Percentiles rank a stretch among this genome's conserved stretches.
These are phyloP conservation scores for Monilinia fructigena DNA, from an alignment of 2,329 filamentous ascomycete genomes.

Conservation along the genomic window DNA sequence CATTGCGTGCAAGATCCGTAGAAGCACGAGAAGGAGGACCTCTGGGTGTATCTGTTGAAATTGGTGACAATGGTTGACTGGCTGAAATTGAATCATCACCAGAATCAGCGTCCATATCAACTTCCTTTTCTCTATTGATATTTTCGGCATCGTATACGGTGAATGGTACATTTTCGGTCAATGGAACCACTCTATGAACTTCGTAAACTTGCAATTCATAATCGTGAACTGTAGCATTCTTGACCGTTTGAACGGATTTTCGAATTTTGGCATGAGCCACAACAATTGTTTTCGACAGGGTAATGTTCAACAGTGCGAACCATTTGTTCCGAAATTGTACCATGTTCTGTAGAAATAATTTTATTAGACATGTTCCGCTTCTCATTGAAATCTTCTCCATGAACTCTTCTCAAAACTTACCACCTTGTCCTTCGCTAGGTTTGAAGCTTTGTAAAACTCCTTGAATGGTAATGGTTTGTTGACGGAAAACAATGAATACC, in stretches of 20 bases:
- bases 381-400: background rate
- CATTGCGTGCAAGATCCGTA: conserved; percentile 21
- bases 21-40: conserved; percentile 20
- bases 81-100: conserved; percentile 22
- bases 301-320: conserved; percentile 85
- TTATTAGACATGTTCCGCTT: background rate
- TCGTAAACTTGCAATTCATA: conserved; percentile 72
- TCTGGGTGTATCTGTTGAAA: conserved; percentile 11
- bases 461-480: conserved; percentile 80
- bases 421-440: conserved; percentile 26
- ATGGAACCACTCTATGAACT: conserved; percentile 60
- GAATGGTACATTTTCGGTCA: conserved; percentile 64
- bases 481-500: conserved; percentile 82
- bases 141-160: conserved; percentile 70
- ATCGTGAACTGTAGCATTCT: conserved; percentile 71
- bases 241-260: conserved; percentile 69
- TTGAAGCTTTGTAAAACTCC: conserved; percentile 60
- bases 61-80: conserved; percentile 19
- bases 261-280: conserved; percentile 73
- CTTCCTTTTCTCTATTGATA: conserved; percentile 53
- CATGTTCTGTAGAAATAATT: conserved; percentile 9
- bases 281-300: conserved; percentile 72
- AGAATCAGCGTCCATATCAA: conserved; percentile 52
- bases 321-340: conserved; percentile 65
- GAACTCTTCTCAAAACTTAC: conserved; percentile 25